A percentile compares a stretch with the other conserved stretches of the same genome.
Evolutionary conservation across 768 basidiomycete genomes (phyloP).

Genomic region (Kwoniella pini): DNA sequence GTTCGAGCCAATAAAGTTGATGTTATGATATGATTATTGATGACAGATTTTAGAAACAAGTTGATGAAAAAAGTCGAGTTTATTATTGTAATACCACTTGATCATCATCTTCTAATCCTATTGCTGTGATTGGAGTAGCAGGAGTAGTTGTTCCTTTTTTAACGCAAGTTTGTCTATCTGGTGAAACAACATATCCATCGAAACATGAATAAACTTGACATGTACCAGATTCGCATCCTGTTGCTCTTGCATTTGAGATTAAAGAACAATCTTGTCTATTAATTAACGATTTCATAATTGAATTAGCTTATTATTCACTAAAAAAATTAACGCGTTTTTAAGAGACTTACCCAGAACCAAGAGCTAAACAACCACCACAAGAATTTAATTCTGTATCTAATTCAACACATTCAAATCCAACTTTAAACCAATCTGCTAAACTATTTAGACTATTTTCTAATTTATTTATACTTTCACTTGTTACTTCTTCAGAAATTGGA

Average conservation of each 20-base stretch:
- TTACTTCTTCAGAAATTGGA: constrained; percentile 40
- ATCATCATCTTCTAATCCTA: constrained; percentile 11
- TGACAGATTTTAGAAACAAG: background rate
- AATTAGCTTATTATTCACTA: too few species aligned
- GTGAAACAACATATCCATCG: constrained; percentile 49
- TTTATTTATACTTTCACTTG: constrained; percentile 28
- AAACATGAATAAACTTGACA: constrained; percentile 51
- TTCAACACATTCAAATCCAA: constrained; percentile 55
- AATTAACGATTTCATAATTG: background rate
- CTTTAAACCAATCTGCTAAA: constrained; percentile 54
- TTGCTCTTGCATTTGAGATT: constrained; percentile 44
- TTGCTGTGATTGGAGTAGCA: constrained; percentile 38
- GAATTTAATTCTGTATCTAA: constrained; percentile 51
- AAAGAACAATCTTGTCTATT: constrained; percentile 50
- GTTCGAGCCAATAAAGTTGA: too few species aligned
- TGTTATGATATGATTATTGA: background rate
- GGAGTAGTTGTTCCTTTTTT: constrained; percentile 37
- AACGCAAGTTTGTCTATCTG: constrained; percentile 45
- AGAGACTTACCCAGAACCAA: constrained; percentile 51
- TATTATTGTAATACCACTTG: background rate
- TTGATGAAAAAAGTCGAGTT: background rate
- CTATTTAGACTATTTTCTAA: constrained; percentile 39
- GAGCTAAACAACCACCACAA: constrained; percentile 54
- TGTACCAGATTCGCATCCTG: constrained; percentile 46
- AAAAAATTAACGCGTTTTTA: too few species aligned